phyloP scores from a whole-genome alignment of 495 filamentous ascomycete species.

The Penicillium manginii region DNA sequence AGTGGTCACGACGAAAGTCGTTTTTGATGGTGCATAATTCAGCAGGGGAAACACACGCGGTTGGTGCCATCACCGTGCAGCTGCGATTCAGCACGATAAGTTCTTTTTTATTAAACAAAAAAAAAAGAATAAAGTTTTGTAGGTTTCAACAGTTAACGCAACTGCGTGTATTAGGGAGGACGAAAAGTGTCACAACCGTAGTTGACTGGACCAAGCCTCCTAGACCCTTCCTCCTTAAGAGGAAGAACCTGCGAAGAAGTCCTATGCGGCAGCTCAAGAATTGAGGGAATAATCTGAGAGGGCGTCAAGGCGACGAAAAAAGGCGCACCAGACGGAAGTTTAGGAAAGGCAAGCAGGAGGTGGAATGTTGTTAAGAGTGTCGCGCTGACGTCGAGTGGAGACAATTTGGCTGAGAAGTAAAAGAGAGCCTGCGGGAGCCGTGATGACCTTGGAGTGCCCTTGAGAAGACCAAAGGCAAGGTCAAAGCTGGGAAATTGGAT shows the following conservation, averaged over 20 bases:
- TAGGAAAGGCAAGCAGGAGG: slow-evolving; percentile 69
- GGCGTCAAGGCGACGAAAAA: slow-evolving; percentile 56
- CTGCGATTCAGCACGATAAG: slow-evolving; percentile 39
- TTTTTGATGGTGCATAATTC: slow-evolving; percentile 51
- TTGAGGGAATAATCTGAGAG: slow-evolving; percentile 56
- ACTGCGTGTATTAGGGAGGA: slow-evolving; percentile 76
- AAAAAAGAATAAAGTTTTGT: slow-evolving; percentile 14
- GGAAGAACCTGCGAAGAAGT: slow-evolving; percentile 94
- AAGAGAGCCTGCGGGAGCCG: slow-evolving; percentile 70
- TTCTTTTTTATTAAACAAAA: slow-evolving; percentile 8
- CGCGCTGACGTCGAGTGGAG: slow-evolving; percentile 57
- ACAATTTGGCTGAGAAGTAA: slow-evolving; percentile 81
- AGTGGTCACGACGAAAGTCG: slow-evolving; percentile 34
- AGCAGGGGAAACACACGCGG: slow-evolving; percentile 58
- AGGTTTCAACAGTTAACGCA: slow-evolving; percentile 25
- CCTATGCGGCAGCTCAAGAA: slow-evolving; percentile 97
- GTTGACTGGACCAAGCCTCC: slow-evolving; percentile 61
- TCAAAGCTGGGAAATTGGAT: slow-evolving; percentile 1
- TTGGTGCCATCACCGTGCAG: slow-evolving; percentile 72
- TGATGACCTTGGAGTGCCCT: slow-evolving; percentile 62
- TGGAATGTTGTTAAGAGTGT: slow-evolving; percentile 71
- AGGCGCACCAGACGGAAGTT: slow-evolving; percentile 57
- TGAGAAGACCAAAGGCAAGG: slow-evolving; percentile 68
- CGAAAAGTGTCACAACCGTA: slow-evolving; percentile 84
- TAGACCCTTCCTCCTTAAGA: slow-evolving; percentile 60